Conservation (phyloP, 2,329 filamentous ascomycete genomes). For the Dactylellina parvicollis region DNA sequence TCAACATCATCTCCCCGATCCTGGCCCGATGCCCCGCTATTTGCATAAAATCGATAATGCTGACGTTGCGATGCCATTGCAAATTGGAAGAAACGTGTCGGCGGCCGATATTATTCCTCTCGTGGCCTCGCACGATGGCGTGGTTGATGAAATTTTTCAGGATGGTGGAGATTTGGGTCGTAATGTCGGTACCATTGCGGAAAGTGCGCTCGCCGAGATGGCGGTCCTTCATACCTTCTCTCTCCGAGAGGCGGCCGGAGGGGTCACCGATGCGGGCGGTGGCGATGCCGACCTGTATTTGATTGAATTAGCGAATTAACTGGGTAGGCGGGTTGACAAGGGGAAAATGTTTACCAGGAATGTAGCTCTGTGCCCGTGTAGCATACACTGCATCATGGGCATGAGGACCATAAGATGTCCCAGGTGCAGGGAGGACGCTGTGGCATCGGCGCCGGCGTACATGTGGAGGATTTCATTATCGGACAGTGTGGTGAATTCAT, state of each 20-base stretch:
- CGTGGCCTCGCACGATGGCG: constrained; percentile 64
- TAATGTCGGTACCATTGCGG: constrained; percentile 21
- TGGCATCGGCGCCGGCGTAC: constrained; percentile 85
- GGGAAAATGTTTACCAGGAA: constrained; percentile 3
- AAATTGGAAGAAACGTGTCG: constrained; percentile 81
- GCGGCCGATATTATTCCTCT: constrained; percentile 72
- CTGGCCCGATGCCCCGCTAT: constrained; percentile 78
- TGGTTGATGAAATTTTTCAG: constrained; percentile 33
- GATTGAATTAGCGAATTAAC: constrained; percentile 48
- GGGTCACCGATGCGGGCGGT: constrained; percentile 84
- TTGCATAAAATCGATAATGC: constrained; percentile 78
- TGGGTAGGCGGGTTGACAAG: constrained; percentile 52
- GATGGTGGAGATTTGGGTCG: constrained; percentile 15
- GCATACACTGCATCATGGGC: constrained; percentile 84
- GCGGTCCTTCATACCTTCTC: constrained; percentile 52
- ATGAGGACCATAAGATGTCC: constrained; percentile 84
- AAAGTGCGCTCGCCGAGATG: constrained; percentile 29
- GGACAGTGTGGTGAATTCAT: constrained; percentile 27
- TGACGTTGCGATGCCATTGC: constrained; percentile 78
- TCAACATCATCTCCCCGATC: constrained; percentile 84
- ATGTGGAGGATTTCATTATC: constrained; percentile 57
- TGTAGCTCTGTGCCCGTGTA: constrained; percentile 75
- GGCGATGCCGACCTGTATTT: constrained; percentile 71
- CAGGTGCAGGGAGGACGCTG: constrained; percentile 79
- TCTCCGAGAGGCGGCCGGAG: constrained; percentile 67